These are phyloP conservation scores for Aspergillus intermedius DNA, from an alignment of 2,329 filamentous ascomycete species.

Conservation along the genomic window DNA sequence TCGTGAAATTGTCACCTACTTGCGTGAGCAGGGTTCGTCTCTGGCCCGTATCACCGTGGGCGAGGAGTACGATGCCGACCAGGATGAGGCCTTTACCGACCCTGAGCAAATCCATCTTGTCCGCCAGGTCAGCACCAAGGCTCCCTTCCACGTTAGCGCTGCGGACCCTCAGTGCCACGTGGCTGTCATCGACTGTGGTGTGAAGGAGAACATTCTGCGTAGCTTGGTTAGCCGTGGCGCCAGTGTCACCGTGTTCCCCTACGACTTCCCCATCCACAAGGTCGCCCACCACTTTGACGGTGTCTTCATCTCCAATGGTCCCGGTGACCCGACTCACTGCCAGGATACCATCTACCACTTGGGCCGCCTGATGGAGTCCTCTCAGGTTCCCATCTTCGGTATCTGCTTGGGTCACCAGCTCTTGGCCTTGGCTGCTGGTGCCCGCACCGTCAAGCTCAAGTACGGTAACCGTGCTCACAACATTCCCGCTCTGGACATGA, in stretches of 20 bases:
- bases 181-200: conserved; percentile 93
- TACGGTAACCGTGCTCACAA: conserved; percentile 99
- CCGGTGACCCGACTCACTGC: conserved; percentile 96
- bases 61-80: conserved; percentile 96
- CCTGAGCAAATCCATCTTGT: conserved; percentile 96
- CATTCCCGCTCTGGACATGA: conserved; percentile 90
- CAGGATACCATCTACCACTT: conserved; percentile 91
- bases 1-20: conserved; percentile 87
- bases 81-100: conserved; percentile 93
- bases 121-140: conserved; percentile 93
- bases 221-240: conserved; percentile 87
- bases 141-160: conserved; percentile 89
- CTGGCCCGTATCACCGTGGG: conserved; percentile 90
- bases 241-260: conserved; percentile 90
- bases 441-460: conserved; percentile 92
- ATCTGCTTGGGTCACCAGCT: conserved; percentile 98
- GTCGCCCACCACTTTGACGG: conserved; percentile 96
- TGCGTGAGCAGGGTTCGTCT: conserved; percentile 94
- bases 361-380: conserved; percentile 80
- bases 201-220: conserved; percentile 99
- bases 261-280: conserved; percentile 97
- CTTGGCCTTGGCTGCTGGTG: conserved; percentile 80
- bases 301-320: conserved; percentile 98
- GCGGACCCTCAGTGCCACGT: conserved; percentile 79
- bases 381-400: conserved; percentile 88